Base-by-base conservation (phyloP, 352 stramenopile species). In the Pythium plurisporium region DNA sequence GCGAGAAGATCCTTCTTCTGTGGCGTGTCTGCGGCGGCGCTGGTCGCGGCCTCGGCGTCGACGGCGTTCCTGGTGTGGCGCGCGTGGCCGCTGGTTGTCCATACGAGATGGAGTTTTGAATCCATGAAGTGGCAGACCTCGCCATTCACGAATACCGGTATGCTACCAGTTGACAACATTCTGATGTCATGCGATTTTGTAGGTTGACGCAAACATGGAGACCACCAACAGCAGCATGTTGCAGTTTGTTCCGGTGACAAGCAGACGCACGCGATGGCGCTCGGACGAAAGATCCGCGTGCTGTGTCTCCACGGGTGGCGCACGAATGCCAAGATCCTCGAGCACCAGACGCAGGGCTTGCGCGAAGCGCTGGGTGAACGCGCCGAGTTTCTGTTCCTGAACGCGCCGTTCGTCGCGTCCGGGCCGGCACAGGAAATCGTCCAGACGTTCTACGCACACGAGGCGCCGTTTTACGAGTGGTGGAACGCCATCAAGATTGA, bases 261-360 rank as follows among this genome's bases (percentile, higher is more conserved):
- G n/a, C 19, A 5, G 27, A 10, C 19, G 9, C n/a, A 50, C n/a
- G 33, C 26, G 17, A 67, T 57, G 45, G 47, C 37, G 33, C 8
- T 63, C 22, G 15, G 20, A 3, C 52, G 55, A 5, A 70, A 75
- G 42, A 77, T 92, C 54, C 82, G 82, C 20, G 75, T 91, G 62
- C 67, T 92, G 30, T 92, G 82, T 33, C 74, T 92, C 19, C 83
- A 93, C 45, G 81, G 83, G 19, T 93, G 77, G 77, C 77, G 83
- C 50, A 93, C 83, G 17, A 93, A 84, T 63, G 65, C 62, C n/a
- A 62, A 53, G 36, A 78, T 93, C 40, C 70, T 91, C 38, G 38
- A 74, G 51, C 54, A 72, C 12, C 83, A 93, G 66, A 82, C 76
- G 9, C 54, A 72, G 10, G 79, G 75, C 3, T 65, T 93, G 47